Conservation (phyloP, 192 early-diverging fungal species). For the Coemansia nantahalensis region DNA sequence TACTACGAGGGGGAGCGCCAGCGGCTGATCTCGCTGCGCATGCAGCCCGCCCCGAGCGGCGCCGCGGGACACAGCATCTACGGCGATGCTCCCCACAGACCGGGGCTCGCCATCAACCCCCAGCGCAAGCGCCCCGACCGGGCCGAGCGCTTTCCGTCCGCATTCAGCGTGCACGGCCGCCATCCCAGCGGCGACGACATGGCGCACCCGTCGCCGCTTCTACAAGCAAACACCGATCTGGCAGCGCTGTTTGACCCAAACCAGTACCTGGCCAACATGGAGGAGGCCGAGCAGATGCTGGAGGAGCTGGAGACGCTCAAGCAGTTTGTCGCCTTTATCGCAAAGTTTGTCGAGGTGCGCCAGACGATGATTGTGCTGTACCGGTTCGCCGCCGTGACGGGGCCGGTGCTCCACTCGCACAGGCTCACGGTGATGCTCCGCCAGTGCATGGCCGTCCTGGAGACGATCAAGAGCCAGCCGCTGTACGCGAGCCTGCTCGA, state of each 20-base stretch:
- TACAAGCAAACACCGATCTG: not conserved
- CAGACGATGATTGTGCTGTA: conserved; percentile 51
- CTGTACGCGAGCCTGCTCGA: conserved; percentile 32
- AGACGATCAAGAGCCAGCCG: conserved; percentile 22
- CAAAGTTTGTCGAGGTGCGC: conserved; percentile 46
- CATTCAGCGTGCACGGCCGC: not conserved
- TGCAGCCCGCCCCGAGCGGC: conserved; percentile 1
- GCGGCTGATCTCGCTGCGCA: conserved; percentile 19
- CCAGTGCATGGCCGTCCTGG: conserved; percentile 22
- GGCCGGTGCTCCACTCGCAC: conserved; percentile 37
- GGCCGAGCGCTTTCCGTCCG: not conserved
- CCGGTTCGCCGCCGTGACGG: conserved; percentile 44
- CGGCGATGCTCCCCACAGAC: not conserved
- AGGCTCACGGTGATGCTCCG: conserved; percentile 34
- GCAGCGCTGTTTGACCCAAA: conserved; percentile 38
- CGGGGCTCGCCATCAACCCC: not conserved
- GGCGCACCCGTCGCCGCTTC: not conserved
- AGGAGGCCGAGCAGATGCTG: conserved; percentile 31
- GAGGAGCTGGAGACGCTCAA: conserved; percentile 34
- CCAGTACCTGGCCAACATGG: conserved; percentile 22
- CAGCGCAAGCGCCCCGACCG: not conserved
- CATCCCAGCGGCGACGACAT: no score
- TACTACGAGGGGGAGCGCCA: conserved; percentile 46
- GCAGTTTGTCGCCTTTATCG: conserved; percentile 37
- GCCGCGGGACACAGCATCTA: not conserved